Conservation (phyloP, 1,139 yeast species). For the Scheffersomyces parashehatae region DNA sequence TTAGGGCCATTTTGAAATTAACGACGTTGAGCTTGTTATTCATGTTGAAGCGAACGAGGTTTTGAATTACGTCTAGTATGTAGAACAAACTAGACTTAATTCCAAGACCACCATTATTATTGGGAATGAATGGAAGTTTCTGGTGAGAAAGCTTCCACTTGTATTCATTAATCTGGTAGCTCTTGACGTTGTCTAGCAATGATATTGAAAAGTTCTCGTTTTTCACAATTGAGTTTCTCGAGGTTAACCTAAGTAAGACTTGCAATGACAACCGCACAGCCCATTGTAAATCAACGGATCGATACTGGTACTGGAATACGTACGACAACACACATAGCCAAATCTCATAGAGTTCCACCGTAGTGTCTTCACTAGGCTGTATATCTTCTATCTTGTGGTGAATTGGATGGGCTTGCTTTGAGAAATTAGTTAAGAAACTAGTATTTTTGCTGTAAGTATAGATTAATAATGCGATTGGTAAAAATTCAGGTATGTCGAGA, state of each 20-base stretch:
- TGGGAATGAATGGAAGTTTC: slow-evolving; percentile 35
- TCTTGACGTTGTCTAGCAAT: slow-evolving; percentile 15
- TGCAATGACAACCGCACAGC: slow-evolving; percentile 25
- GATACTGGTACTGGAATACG: slow-evolving; percentile 37
- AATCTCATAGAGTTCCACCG: slow-evolving; percentile 27
- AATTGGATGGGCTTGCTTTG: slow-evolving; percentile 15
- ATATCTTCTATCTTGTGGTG: slow-evolving; percentile 17
- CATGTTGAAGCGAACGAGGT: slow-evolving; percentile 40
- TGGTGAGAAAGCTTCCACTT: slow-evolving; percentile 48
- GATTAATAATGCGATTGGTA: slow-evolving; percentile 25
- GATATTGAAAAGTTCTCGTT: background rate
- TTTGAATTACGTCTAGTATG: slow-evolving; percentile 38
- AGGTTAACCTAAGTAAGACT: slow-evolving; percentile 25
- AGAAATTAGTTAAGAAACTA: slow-evolving; percentile 20
- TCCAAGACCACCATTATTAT: slow-evolving; percentile 22
- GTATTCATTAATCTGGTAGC: slow-evolving; percentile 34
- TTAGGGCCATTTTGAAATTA: slow-evolving; percentile 28
- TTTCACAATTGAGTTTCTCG: slow-evolving; percentile 10
- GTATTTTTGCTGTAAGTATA: slow-evolving; percentile 20
- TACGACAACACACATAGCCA: slow-evolving; percentile 43
- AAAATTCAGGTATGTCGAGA: slow-evolving; percentile 21
- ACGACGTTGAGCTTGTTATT: slow-evolving; percentile 35
- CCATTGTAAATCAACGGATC: slow-evolving; percentile 21
- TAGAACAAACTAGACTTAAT: slow-evolving; percentile 35
- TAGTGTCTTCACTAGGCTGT: slow-evolving; percentile 13